A percentile compares a stretch with the other conserved stretches of the same genome.
Evolutionary conservation across 2,329 filamentous ascomycete genomes (phyloP).

Genomic region (Hypomyces rosellus): DNA sequence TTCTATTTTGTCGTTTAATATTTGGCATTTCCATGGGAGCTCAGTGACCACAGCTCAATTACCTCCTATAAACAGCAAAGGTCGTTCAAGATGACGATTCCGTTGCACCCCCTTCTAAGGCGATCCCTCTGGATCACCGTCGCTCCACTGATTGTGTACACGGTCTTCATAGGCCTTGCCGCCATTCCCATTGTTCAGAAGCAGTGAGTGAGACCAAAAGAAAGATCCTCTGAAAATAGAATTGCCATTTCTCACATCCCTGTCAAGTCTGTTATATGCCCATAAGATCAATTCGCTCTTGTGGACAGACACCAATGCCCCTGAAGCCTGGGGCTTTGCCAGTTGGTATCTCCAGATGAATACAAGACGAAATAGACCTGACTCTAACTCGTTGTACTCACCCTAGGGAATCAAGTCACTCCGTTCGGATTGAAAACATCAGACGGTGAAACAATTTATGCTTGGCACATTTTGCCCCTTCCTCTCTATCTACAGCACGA

Average conservation of each 20-base stretch:
- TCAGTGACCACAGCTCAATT: background rate
- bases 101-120: constrained; percentile 25
- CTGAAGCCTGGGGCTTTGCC: constrained; percentile 80
- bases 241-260: constrained; percentile 10
- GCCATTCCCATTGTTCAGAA: constrained; percentile 68
- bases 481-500: constrained; percentile 71
- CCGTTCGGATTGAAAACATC: constrained; percentile 71
- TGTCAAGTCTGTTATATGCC: constrained; percentile 67
- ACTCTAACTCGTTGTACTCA: background rate
- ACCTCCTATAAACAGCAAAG: background rate
- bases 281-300: constrained; percentile 69
- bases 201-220: constrained; percentile 53
- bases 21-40: too few relatives aligned
- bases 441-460: constrained; percentile 73
- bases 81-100: constrained; percentile 20
- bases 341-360: constrained; percentile 42
- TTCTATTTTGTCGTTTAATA: too few relatives aligned
- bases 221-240: background rate
- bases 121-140: constrained; percentile 6
- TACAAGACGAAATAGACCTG: background rate
- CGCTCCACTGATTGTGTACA: constrained; percentile 40
- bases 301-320: constrained; percentile 67
- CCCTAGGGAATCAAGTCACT: constrained; percentile 74
- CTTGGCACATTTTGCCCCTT: constrained; percentile 84
- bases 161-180: constrained; percentile 57